Conservation (phyloP, 768 basidiomycete species). For the Boletus sp. region DNA sequence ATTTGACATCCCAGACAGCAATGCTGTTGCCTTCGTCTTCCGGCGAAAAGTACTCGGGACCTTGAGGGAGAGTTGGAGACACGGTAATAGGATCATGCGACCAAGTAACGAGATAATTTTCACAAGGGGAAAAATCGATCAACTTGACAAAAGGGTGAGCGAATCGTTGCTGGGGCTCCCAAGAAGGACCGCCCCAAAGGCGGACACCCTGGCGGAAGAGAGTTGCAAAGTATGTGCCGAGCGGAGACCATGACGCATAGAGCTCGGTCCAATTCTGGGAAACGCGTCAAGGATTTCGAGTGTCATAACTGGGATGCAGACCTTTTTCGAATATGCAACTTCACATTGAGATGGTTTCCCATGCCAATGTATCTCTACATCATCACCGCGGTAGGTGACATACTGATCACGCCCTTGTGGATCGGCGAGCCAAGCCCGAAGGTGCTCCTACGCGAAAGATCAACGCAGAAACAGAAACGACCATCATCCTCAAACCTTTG, state of each 20-base stretch:
- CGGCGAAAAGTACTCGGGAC: constrained; percentile 81
- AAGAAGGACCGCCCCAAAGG: constrained; percentile 91
- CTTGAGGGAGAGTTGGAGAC: constrained; percentile 74
- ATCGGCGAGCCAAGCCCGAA: constrained; percentile 93
- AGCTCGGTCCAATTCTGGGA: constrained; percentile 91
- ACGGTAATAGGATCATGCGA: constrained; percentile 91
- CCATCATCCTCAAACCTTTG: constrained; percentile 52
- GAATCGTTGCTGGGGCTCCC: constrained; percentile 85
- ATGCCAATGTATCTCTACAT: constrained; percentile 90
- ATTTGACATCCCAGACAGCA: constrained; percentile 98
- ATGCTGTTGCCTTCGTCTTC: constrained; percentile 97
- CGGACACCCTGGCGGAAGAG: constrained; percentile 94
- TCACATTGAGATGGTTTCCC: constrained; percentile 87
- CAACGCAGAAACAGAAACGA: not conserved
- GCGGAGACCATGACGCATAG: constrained; percentile 95
- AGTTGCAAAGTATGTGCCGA: constrained; percentile 92
- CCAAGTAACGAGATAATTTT: constrained; percentile 96
- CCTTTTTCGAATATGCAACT: constrained; percentile 68
- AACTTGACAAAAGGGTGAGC: constrained; percentile 94
- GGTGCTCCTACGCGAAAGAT: constrained; percentile 68
- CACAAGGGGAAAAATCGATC: constrained; percentile 96
- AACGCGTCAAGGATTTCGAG: constrained; percentile 9
- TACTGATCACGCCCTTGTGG: constrained; percentile 92
- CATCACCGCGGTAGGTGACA: constrained; percentile 88
- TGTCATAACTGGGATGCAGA: constrained; percentile 35